Evolutionary conservation across 148 eudicot genomes (phyloP).

Genomic region (Rhododendron simsii): DNA sequence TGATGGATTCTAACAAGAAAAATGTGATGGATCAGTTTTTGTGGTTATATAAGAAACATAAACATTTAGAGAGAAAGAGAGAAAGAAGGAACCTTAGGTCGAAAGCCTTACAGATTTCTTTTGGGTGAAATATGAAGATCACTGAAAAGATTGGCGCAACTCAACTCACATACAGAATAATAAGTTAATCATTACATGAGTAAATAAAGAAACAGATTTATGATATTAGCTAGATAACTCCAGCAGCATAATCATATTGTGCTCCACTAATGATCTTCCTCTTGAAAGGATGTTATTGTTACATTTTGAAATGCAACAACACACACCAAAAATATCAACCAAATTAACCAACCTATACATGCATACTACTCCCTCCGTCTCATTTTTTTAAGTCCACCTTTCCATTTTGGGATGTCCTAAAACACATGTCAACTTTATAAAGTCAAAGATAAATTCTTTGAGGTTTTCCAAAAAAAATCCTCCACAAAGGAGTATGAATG

Average conservation of each 20-base stretch:
- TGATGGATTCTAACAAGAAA: no score
- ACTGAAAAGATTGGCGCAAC: background rate
- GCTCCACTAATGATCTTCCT: background rate
- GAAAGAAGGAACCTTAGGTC: background rate
- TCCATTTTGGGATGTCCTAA: no score
- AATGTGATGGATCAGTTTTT: background rate
- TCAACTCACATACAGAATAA: background rate
- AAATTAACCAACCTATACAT: background rate
- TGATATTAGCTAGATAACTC: background rate
- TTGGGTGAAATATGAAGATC: background rate
- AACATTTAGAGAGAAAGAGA: background rate
- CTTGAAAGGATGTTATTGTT: background rate
- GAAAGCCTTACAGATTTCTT: background rate
- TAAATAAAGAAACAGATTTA: background rate
- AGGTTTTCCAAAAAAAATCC: no score
- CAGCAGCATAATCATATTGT: background rate
- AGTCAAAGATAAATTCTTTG: no score
- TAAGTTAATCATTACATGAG: background rate
- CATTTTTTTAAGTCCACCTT: no score
- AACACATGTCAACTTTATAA: no score
- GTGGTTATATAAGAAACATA: background rate
- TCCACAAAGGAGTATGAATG: no score
- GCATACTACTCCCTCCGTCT: background rate
- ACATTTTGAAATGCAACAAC: background rate
- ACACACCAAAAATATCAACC: background rate